Evolutionary conservation across 345 rosid species (phyloP).

Genomic region (Arabis hirsuta): DNA sequence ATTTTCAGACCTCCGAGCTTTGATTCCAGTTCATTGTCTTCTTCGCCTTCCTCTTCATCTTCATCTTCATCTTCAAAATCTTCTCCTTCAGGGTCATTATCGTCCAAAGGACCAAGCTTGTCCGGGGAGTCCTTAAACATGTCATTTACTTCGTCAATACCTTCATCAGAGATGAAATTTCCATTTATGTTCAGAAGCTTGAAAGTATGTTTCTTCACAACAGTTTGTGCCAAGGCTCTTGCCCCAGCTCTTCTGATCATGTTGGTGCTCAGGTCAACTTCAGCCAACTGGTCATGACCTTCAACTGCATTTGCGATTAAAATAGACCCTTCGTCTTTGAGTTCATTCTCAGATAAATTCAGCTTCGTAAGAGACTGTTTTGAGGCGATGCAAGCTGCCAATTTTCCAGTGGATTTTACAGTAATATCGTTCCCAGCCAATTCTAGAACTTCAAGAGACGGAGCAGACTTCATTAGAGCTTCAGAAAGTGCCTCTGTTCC

Average conservation of each 20-base stretch:
- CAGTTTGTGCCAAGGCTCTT: conserved; percentile 63
- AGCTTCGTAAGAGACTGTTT: conserved; percentile 72
- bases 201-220: conserved; percentile 59
- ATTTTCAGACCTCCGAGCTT: conserved; percentile 73
- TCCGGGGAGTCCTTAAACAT: conserved; percentile 58
- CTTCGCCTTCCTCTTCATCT: conserved; percentile 58
- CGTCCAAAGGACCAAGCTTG: conserved; percentile 72
- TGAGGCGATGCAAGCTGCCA: conserved; percentile 65
- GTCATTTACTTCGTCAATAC: conserved; percentile 75
- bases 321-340: conserved; percentile 88
- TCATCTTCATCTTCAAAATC: conserved; percentile 70
- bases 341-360: conserved; percentile 84
- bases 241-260: conserved; percentile 74
- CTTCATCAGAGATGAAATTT: conserved; percentile 86
- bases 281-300: conserved; percentile 62
- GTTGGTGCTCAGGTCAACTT: conserved; percentile 78
- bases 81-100: conserved; percentile 83
- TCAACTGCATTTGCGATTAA: conserved; percentile 70
- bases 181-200: conserved; percentile 68
- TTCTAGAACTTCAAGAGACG: conserved; percentile 78
- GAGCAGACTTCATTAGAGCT: conserved; percentile 67
- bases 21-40: conserved; percentile 71
- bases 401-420: conserved; percentile 52
- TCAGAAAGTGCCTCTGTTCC: conserved; percentile 65
- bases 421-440: conserved; percentile 92